Evolutionary conservation across 1,284 basidiomycete species (phyloP).

Genomic region (Coniophora puteana): DNA sequence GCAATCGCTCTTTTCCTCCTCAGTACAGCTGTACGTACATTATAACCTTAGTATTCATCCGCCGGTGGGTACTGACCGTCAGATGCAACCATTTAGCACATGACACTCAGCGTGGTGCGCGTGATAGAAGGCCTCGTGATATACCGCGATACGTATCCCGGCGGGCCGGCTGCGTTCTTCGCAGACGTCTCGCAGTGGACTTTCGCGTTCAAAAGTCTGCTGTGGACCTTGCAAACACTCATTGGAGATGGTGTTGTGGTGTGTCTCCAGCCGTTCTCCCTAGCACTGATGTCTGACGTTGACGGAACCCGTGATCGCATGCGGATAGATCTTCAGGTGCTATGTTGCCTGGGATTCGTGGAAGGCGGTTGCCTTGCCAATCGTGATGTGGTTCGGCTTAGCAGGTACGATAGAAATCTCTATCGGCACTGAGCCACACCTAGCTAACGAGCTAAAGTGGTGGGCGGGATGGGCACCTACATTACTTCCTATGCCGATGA

Average conservation of each 20-base stretch:
- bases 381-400: neutral
- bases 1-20: neutral
- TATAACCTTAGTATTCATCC: neutral
- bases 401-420: neutral
- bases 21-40: neutral
- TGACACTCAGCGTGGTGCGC: neutral
- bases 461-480: neutral
- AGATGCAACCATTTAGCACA: neutral
- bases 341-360: conserved; percentile 1
- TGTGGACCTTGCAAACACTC: conserved; percentile 22
- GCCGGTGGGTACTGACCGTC: neutral
- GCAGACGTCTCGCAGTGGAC: conserved; percentile 15
- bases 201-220: conserved; percentile 18
- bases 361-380: neutral
- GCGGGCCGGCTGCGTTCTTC: conserved; percentile 11
- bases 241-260: conserved; percentile 24
- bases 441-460: neutral
- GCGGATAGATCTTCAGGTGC: neutral
- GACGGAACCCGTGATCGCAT: neutral
- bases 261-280: conserved; percentile 2
- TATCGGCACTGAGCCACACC: neutral
- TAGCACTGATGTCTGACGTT: neutral
- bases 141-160: conserved; percentile 1
- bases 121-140: neutral
- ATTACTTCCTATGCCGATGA: neutral